These are phyloP conservation scores for Ophiostoma sp. DNA, from an alignment of 2,329 filamentous ascomycete genomes.

Conservation along the genomic window DNA sequence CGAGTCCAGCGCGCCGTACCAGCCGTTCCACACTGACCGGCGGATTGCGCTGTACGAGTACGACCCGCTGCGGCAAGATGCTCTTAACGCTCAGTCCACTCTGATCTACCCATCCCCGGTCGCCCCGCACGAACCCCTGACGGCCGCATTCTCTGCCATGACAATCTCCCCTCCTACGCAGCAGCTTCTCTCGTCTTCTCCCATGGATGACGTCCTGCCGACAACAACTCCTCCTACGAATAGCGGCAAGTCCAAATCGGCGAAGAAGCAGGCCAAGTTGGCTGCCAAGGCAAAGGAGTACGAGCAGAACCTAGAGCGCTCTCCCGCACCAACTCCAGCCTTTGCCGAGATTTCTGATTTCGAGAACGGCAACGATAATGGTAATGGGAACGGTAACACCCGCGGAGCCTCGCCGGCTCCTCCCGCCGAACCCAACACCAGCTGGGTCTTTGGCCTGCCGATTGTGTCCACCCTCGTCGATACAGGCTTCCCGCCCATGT, in stretches of 20 bases:
- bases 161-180: slow-evolving; percentile 36
- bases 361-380: background rate
- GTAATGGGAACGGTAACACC: background rate
- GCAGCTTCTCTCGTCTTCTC: slow-evolving; percentile 33
- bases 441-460: slow-evolving; percentile 63
- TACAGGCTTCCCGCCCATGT: slow-evolving; percentile 47
- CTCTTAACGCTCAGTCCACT: background rate
- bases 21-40: slow-evolving; percentile 90
- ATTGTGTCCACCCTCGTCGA: slow-evolving; percentile 55
- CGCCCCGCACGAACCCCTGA: slow-evolving; percentile 14
- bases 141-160: slow-evolving; percentile 8
- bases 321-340: background rate
- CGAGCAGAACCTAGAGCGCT: background rate
- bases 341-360: background rate
- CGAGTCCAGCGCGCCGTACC: slow-evolving; percentile 92
- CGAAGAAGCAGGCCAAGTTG: slow-evolving; percentile 19
- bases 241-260: background rate
- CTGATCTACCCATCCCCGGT: background rate
- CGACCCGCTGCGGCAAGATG: slow-evolving; percentile 30
- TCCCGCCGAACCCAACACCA: slow-evolving; percentile 25
- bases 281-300: slow-evolving; percentile 10
- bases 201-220: background rate
- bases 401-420: background rate
- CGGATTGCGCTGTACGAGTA: slow-evolving; percentile 78
- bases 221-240: background rate